Base-by-base conservation (phyloP, 2,329 filamentous ascomycete species). In the Hypoxylon sp. region DNA sequence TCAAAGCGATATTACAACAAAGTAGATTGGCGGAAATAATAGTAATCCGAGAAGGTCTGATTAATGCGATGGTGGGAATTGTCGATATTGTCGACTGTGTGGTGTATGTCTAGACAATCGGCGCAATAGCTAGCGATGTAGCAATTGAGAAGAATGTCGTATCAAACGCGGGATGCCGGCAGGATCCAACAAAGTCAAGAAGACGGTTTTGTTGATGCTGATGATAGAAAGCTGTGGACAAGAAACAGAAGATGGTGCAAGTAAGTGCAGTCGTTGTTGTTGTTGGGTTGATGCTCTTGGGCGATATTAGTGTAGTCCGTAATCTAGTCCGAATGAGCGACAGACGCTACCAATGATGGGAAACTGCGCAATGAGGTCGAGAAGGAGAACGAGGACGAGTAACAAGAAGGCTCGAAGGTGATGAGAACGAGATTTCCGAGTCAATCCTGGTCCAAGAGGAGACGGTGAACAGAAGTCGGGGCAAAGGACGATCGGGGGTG, bases 1-100 rank as follows among this genome's bases (percentile, higher is more conserved):
- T 75, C 76, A 69, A 72, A 66, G 67, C 51, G 59, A 73, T 78
- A 78, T 79, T 79, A 78, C 74, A 77, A 78, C 72, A 66, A 73
- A 74, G 67, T 77, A 76, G 62, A 72, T 69, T 69, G 66, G 57
- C 53, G 57, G 64, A 39, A 64, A 70, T 68, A 67, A 68, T 54
- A 61, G 66, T 54, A 59, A 57, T 55, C 56, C 59, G 63, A 65
- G 59, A 63, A 70, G 63, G 58, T 72, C 56, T 72, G 74, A 74
- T 75, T 76, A 76, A 73, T 74, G 71, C 44, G 63, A 62, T 62
- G 65, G 65, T 69, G 48, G 62, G 58, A 54, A 61, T 46, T 63
- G 60, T 62, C 57, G 51, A 35, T 44, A 29, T 37, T 59, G 62
- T 62, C 42, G 58, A 62, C 54, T 60, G 51, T 24, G 56, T 55